A percentile compares a stretch with the other conserved stretches of the same genome.
These are phyloP conservation scores for Ganoderma lingzhi DNA, from an alignment of 1,284 basidiomycete species.

Conservation along the genomic window DNA sequence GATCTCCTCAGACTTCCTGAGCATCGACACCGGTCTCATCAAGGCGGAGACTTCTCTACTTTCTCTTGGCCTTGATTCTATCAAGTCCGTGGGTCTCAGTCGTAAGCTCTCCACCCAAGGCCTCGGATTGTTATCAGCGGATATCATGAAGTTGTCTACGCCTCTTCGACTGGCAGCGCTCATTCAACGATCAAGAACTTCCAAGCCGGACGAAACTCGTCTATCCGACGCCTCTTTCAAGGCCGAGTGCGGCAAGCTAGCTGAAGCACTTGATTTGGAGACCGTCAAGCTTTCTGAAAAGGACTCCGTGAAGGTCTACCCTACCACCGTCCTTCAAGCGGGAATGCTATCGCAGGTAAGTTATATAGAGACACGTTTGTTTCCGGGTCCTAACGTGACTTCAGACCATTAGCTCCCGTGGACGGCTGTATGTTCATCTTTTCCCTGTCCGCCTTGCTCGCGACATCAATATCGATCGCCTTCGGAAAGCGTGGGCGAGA, in stretches of 20 bases:
- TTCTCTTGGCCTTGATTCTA: conserved; percentile 57
- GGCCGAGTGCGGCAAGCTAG: conserved; percentile 30
- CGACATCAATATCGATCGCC: conserved; percentile 39
- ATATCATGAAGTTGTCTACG: conserved; percentile 44
- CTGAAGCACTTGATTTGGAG: conserved; percentile 30
- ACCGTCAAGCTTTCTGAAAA: conserved; percentile 39
- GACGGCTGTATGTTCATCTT: conserved; percentile 54
- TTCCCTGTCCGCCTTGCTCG: conserved; percentile 50
- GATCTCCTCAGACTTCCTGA: conserved; percentile 48
- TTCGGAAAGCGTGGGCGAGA: conserved; percentile 48
- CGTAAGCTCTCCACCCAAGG: conserved; percentile 45
- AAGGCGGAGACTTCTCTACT: conserved; percentile 48
- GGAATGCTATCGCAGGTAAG: conserved; percentile 60
- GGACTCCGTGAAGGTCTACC: conserved; percentile 48
- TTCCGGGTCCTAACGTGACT: neutral
- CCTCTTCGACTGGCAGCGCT: conserved; percentile 32
- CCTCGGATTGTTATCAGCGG: conserved; percentile 42
- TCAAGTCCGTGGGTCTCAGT: conserved; percentile 54
- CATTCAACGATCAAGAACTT: conserved; percentile 17
- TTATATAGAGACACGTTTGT: neutral
- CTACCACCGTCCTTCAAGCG: conserved; percentile 54
- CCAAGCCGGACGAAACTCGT: conserved; percentile 23
- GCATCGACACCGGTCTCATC: conserved; percentile 40
- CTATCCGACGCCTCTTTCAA: conserved; percentile 27
- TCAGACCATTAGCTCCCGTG: conserved; percentile 55